Evolutionary conservation across 164 flowering plant species (phyloP).

Genomic region (Piper betle): DNA sequence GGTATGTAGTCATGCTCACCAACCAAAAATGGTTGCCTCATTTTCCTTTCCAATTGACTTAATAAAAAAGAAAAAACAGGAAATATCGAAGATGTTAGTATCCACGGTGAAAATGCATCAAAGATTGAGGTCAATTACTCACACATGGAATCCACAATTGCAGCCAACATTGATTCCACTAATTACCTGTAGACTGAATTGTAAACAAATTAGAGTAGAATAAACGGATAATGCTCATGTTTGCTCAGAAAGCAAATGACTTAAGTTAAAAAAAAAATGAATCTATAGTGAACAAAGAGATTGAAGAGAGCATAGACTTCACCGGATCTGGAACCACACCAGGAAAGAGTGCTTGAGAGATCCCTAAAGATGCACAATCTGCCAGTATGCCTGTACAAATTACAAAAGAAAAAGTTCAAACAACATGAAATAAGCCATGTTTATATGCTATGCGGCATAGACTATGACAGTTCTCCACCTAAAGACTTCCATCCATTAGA

Average conservation of each 20-base stretch:
- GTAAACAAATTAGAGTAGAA: too few relatives aligned
- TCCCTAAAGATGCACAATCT: constrained; percentile 74
- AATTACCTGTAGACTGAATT: constrained; percentile 39
- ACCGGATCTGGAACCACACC: constrained; percentile 63
- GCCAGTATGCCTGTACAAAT: constrained; percentile 72
- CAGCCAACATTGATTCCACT: constrained; percentile 94
- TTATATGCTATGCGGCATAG: background rate
- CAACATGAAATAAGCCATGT: background rate
- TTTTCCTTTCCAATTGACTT: too few relatives aligned
- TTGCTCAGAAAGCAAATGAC: background rate
- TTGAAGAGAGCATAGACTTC: background rate
- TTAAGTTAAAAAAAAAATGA: too few relatives aligned
- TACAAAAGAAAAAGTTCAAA: background rate
- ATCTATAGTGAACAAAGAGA: background rate
- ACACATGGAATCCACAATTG: constrained; percentile 88
- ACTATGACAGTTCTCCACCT: too few relatives aligned
- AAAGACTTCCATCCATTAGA: too few relatives aligned
- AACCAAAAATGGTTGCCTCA: background rate
- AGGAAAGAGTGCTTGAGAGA: constrained; percentile 65
- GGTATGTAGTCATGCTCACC: too few relatives aligned
- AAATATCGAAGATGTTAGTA: too few relatives aligned
- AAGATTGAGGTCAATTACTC: constrained; percentile 18
- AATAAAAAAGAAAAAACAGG: too few relatives aligned
- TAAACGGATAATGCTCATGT: background rate
- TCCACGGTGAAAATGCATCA: too few relatives aligned